Conservation (phyloP, 768 basidiomycete genomes). For the Clitopilus passeckerianus region DNA sequence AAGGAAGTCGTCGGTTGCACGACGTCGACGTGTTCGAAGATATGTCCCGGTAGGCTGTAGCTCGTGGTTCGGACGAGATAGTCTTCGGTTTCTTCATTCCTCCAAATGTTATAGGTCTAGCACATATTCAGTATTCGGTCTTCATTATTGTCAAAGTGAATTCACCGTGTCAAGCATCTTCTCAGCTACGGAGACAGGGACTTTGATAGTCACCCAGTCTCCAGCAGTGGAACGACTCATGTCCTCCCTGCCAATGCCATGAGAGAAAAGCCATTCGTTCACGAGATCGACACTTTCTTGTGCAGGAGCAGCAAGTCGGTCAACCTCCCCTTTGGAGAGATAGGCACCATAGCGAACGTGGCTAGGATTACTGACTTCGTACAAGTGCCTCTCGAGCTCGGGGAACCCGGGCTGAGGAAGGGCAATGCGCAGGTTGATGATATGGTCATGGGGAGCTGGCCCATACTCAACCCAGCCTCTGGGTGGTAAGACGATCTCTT, state of each 20-base stretch:
- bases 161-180: neutral
- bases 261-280: neutral
- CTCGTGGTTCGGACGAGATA: slow-evolving; percentile 1
- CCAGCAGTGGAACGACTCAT: neutral
- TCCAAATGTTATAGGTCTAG: neutral
- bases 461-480: neutral
- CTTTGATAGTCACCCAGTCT: slow-evolving; percentile 1
- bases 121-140: neutral
- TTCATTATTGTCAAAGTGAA: neutral
- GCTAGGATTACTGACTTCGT: neutral
- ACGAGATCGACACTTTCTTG: slow-evolving; percentile 1
- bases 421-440: slow-evolving; percentile 1
- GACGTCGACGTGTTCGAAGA: neutral
- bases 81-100: neutral
- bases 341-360: neutral
- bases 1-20: neutral
- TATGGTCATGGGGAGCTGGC: neutral
- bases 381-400: neutral
- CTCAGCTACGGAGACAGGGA: neutral
- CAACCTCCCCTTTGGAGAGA: neutral
- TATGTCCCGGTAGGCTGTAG: neutral
- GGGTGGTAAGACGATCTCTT: slow-evolving; percentile 37
- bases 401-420: slow-evolving; percentile 1
- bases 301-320: neutral
- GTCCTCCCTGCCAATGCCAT: neutral